These are phyloP conservation scores for Brassica napus DNA, from an alignment of 345 rosid genomes.

Conservation along the genomic window DNA sequence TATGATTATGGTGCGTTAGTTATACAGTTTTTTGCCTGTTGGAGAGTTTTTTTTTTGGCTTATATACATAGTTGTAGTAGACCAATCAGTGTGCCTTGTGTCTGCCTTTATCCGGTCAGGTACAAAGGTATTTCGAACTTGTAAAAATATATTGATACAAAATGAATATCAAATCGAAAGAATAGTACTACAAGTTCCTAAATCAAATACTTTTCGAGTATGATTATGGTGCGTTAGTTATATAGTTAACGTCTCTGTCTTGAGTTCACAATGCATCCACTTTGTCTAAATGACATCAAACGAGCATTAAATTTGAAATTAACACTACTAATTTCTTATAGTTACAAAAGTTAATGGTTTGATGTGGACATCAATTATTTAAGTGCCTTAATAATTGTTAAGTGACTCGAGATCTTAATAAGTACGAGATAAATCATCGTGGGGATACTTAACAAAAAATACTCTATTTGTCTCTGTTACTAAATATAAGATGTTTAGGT, in stretches of 20 bases:
- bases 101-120: not conserved
- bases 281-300: constrained; percentile 29
- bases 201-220: no score
- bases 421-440: constrained; percentile 27
- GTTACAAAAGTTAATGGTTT: constrained; percentile 22
- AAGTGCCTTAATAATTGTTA: constrained; percentile 26
- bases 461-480: no score
- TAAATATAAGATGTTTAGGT: no score
- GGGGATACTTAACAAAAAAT: not conserved
- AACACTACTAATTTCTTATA: no score
- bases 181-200: not conserved
- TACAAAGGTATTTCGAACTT: not conserved
- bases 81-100: not conserved
- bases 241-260: constrained; percentile 8
- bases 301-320: constrained; percentile 19
- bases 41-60: not conserved
- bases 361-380: constrained; percentile 28
- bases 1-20: not conserved
- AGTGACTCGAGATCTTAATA: constrained; percentile 23
- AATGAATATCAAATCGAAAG: not conserved
- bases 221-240: not conserved
- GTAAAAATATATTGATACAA: not conserved
- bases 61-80: not conserved
- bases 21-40: not conserved
- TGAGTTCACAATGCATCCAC: constrained; percentile 16